Base-by-base conservation (phyloP, 345 rosid genomes). In the Hibiscus syriacus region DNA sequence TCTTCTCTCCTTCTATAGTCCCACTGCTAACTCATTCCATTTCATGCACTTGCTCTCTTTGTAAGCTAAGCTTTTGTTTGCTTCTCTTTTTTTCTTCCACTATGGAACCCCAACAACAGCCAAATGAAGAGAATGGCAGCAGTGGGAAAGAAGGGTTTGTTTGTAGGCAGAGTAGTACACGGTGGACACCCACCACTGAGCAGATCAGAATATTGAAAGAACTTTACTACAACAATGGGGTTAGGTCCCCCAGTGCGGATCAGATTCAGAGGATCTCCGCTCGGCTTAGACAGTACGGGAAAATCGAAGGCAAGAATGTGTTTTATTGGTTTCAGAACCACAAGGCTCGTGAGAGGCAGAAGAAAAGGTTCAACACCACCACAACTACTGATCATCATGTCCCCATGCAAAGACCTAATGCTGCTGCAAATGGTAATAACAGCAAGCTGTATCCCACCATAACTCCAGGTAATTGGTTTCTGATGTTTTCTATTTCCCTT, bases 291-390 rank as follows among this genome's bases (percentile, higher is more conserved):
- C 91, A 87, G 85, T 83, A 83, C 74, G 99, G 99, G 0, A 94
- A 94, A 81, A 94, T 94, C 53, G 97, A 94, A 79, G 98, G 98
- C 55, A 93, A 93, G 76, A 93, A 93, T 76, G 98, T 93, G 26
- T 94, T 94, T 73, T 94, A 94, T 76, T 94, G 99, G 99, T 94
- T 94, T 77, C 99, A 94, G 83, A 94, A 94, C 84, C 97, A 94
- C 61, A 94, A 94, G 77, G 99, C 99, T 80, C 90, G 99, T 45
- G 99, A 91, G 78, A 83, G 97, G 73, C 99, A 91, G 77, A 94
- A 91, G 92, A 94, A 87, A 77, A 83, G 88, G 63, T 80, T 87
- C 84, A 50, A 22, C 12, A 50, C 50, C 6, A n/a, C n/a, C n/a
- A n/a, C n/a, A n/a, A 45, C 49, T 14, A 45, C 50, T 45, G 50